Evolutionary conservation across 768 basidiomycete genomes (phyloP).

Genomic region (Tylopilus sp.): DNA sequence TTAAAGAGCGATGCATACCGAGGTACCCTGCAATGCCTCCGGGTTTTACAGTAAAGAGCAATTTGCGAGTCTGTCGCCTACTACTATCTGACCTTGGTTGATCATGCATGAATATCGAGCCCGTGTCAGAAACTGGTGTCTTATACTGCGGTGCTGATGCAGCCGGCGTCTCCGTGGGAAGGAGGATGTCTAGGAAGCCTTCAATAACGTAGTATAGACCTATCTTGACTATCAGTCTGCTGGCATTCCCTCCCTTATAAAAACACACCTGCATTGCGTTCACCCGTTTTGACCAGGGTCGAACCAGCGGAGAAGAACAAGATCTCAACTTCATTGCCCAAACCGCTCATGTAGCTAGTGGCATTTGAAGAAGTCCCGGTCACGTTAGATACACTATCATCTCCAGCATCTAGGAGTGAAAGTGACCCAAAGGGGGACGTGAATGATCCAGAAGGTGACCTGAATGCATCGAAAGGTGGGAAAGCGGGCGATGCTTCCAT

Average conservation of each 20-base stretch:
- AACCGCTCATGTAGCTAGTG: slow-evolving; percentile 64
- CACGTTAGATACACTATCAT: slow-evolving; percentile 63
- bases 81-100: slow-evolving; percentile 25
- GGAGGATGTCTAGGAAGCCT: slow-evolving; percentile 88
- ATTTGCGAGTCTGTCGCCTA: slow-evolving; percentile 47
- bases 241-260: background rate
- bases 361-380: slow-evolving; percentile 54
- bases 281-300: slow-evolving; percentile 83
- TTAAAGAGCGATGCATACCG: slow-evolving; percentile 41
- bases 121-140: slow-evolving; percentile 30
- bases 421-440: slow-evolving; percentile 70
- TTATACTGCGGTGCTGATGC: slow-evolving; percentile 17
- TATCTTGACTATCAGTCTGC: slow-evolving; percentile 19
- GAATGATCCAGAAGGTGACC: slow-evolving; percentile 37
- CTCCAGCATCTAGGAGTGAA: slow-evolving; percentile 66
- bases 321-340: slow-evolving; percentile 97
- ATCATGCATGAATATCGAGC: slow-evolving; percentile 36
- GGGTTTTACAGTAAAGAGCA: slow-evolving; percentile 92
- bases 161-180: slow-evolving; percentile 43
- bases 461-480: slow-evolving; percentile 43
- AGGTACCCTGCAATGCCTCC: slow-evolving; percentile 98
- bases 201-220: slow-evolving; percentile 94
- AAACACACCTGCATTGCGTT: slow-evolving; percentile 74
- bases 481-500: slow-evolving; percentile 64
- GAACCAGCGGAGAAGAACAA: slow-evolving; percentile 88